Evolutionary conservation across 1,139 yeast genomes (phyloP).

Genomic region (Taphrina wiesneri): DNA sequence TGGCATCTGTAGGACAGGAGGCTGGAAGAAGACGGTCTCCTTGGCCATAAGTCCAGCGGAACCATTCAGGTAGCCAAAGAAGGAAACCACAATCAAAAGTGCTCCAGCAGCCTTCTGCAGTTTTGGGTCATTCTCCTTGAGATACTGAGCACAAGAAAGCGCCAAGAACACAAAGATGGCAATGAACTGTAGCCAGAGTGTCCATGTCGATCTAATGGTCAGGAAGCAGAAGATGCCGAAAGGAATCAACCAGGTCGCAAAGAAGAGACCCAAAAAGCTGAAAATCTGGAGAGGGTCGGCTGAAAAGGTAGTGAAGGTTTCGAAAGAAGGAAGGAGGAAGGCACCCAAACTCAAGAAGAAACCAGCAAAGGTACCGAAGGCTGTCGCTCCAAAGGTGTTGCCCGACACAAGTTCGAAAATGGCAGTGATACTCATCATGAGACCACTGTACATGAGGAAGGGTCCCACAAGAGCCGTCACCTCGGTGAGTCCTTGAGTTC

Average conservation of each 20-base stretch:
- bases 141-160: slow-evolving; percentile 18
- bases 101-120: slow-evolving; percentile 16
- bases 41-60: slow-evolving; percentile 19
- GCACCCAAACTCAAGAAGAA: slow-evolving; percentile 24
- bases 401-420: slow-evolving; percentile 18
- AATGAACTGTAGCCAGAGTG: slow-evolving; percentile 22
- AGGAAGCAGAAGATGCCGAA: slow-evolving; percentile 22
- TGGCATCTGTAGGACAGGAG: slow-evolving; percentile 14
- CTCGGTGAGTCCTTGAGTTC: slow-evolving; percentile 10
- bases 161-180: slow-evolving; percentile 14
- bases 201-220: slow-evolving; percentile 21
- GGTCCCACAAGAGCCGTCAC: slow-evolving; percentile 10
- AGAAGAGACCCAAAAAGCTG: slow-evolving; percentile 17
- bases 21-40: slow-evolving; percentile 25
- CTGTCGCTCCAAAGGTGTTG: slow-evolving; percentile 23
- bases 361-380: slow-evolving; percentile 19
- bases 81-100: background rate
- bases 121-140: background rate
- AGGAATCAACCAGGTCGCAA: slow-evolving; percentile 17
- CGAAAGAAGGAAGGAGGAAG: slow-evolving; percentile 16
- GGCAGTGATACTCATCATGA: slow-evolving; percentile 21
- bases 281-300: slow-evolving; percentile 2
- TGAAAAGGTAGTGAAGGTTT: background rate
- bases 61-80: slow-evolving; percentile 18
- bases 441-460: slow-evolving; percentile 14